Percentiles rank a stretch among this genome's conserved stretches.
Conservation (phyloP, 2,329 filamentous ascomycete species). For the Penicillium nordicum region DNA sequence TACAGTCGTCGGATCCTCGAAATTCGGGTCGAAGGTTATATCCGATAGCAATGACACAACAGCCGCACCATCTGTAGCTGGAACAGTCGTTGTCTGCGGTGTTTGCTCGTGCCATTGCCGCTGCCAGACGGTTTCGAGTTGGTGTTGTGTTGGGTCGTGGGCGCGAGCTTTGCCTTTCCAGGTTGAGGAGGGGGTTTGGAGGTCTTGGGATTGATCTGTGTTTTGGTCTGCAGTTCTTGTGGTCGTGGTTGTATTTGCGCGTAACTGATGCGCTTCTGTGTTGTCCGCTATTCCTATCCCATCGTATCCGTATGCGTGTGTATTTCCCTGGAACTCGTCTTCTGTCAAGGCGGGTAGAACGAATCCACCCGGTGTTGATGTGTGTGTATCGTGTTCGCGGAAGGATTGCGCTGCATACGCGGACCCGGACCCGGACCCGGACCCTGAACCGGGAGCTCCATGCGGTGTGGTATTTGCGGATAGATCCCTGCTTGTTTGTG, state of each 20-base stretch:
- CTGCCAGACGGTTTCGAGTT: slow-evolving; percentile 25
- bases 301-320: not conserved
- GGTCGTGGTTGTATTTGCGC: not conserved
- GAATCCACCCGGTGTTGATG: slow-evolving; percentile 1
- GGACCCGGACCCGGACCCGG: not conserved
- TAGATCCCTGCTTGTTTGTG: not conserved
- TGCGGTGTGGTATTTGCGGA: not conserved
- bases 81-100: slow-evolving; percentile 3
- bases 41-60: slow-evolving; percentile 42
- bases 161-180: slow-evolving; percentile 24
- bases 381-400: not conserved
- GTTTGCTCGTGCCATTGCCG: not conserved
- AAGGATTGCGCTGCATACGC: not conserved
- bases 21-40: slow-evolving; percentile 28
- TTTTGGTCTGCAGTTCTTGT: not conserved
- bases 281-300: not conserved
- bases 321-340: slow-evolving; percentile 22
- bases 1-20: slow-evolving; percentile 3
- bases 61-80: slow-evolving; percentile 39
- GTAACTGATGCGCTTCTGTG: no score
- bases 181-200: slow-evolving; percentile 14
- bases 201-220: not conserved
- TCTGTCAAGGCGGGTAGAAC: slow-evolving; percentile 14
- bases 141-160: slow-evolving; percentile 10
- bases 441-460: not conserved